Conservation (phyloP, 2,329 filamentous ascomycete species). For the Monilinia fructicola region DNA sequence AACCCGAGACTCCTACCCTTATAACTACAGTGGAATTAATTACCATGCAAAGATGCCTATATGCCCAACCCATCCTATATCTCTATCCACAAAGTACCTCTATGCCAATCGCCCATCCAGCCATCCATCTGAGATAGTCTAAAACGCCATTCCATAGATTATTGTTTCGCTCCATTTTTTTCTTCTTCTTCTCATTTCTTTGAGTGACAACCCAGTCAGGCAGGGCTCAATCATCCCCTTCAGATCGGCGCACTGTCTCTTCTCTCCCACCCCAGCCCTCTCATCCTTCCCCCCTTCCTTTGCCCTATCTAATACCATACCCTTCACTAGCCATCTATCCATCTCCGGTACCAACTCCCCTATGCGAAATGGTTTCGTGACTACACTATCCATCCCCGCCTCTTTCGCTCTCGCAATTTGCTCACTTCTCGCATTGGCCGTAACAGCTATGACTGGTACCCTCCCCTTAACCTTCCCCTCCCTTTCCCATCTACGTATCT, state of each 20-base stretch:
- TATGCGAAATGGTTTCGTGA: constrained; percentile 71
- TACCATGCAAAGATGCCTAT: not conserved
- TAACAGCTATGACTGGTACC: constrained; percentile 39
- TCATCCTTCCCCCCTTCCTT: constrained; percentile 10
- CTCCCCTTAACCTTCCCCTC: constrained; percentile 51
- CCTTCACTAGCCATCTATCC: constrained; percentile 37
- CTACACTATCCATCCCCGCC: constrained; percentile 54
- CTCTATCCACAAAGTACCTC: not conserved
- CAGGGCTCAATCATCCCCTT: not conserved
- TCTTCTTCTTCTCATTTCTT: too few relatives aligned
- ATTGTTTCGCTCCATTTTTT: not conserved
- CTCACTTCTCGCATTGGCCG: constrained; percentile 37
- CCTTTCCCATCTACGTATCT: constrained; percentile 59
- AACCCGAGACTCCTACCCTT: not conserved
- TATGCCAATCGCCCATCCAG: not conserved
- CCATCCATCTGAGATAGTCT: not conserved
- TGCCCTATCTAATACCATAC: not conserved
- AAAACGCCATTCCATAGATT: constrained; percentile 7
- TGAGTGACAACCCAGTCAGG: not conserved
- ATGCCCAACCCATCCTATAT: not conserved
- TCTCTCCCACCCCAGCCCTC: constrained; percentile 11
- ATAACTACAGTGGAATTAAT: too few relatives aligned
- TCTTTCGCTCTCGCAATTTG: constrained; percentile 34
- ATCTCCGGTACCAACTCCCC: constrained; percentile 61
- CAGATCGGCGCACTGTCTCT: constrained; percentile 15